Evolutionary conservation across 148 eudicot species (phyloP).

Genomic region (Heliamphora exappendiculata): DNA sequence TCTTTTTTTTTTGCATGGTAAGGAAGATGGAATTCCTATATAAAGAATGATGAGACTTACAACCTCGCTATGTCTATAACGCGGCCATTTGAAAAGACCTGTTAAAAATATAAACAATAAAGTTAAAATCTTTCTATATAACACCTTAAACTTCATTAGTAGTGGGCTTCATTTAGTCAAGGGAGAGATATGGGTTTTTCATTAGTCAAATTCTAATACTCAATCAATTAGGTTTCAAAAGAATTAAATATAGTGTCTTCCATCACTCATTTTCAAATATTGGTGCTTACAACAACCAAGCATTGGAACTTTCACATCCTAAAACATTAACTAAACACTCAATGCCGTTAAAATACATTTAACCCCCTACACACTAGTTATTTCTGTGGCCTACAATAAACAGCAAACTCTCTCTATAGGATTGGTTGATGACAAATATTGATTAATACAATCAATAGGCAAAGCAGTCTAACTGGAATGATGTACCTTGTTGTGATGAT

Average conservation of each 20-base stretch:
- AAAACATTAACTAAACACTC: background rate
- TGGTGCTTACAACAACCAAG: background rate
- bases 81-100: too few relatives aligned
- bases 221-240: too few relatives aligned
- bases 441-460: background rate
- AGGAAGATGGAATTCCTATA: too few relatives aligned
- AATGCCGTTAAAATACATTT: background rate
- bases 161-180: too few relatives aligned
- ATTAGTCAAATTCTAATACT: background rate
- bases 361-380: too few relatives aligned
- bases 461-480: background rate
- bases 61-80: too few relatives aligned
- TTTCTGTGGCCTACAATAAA: too few relatives aligned
- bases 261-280: background rate
- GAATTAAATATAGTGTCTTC: background rate
- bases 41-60: too few relatives aligned
- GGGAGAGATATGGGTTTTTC: background rate
- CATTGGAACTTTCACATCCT: constrained; percentile 9
- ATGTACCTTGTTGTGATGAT: background rate
- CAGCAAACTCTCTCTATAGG: background rate
- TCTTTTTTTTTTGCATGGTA: too few relatives aligned
- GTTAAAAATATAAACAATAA: too few relatives aligned
- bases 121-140: too few relatives aligned
- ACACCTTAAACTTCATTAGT: too few relatives aligned
- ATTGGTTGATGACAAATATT: background rate